Evolutionary conservation across 345 rosid species (phyloP), one percentile per base, ranked within the genome.

Genomic region (Eucalyptus tenuipes): DNA sequence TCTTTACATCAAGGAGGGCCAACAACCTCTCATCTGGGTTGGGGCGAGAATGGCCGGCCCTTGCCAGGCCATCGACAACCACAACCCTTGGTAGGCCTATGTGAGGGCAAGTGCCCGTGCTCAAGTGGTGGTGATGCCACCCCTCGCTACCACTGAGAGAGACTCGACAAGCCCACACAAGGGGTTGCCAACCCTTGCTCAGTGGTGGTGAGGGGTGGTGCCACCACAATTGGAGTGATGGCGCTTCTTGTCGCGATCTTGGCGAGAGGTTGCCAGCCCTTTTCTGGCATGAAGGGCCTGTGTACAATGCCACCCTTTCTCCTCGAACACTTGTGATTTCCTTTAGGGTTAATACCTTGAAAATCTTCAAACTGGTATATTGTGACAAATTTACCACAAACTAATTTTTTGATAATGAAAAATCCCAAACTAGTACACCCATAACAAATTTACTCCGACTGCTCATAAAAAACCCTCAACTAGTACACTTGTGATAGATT

Each of bases 161-260:
- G 53, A 16, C 6, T 14, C 5, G 4, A 8, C 4, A n/a, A 64
- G 75, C 37, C 75, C 75, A 13, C 37, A 3, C 37, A n/a, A 64
- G 17, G 71, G 18, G 71, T 5, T 4, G 14, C 18, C 9, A 14
- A 7, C 18, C 37, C 71, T n/a, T 3, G 2, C 33, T 13, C 1
- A 5, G 5, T 7, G 37, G 37, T n/a, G 75, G 37, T 5, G 18
- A 64, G 18, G 75, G 37, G 20, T 7, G 75, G 75, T 31, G 10
- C 40, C 20, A 7, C 20, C 20, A 7, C 0, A 5, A 3, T 29
- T 64, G 37, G 40, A 49, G 50, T 2, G 1, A 49, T 2, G 6
- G 5, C 1, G 50, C 50, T 49, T 49, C 6, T 49, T 49, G 50
- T 49, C 1, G 10, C 3, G 5, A n/a, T 14, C 37, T 64, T 4